Base-by-base conservation (phyloP, 23 red algal species). In the Gracilaria domingensis region DNA sequence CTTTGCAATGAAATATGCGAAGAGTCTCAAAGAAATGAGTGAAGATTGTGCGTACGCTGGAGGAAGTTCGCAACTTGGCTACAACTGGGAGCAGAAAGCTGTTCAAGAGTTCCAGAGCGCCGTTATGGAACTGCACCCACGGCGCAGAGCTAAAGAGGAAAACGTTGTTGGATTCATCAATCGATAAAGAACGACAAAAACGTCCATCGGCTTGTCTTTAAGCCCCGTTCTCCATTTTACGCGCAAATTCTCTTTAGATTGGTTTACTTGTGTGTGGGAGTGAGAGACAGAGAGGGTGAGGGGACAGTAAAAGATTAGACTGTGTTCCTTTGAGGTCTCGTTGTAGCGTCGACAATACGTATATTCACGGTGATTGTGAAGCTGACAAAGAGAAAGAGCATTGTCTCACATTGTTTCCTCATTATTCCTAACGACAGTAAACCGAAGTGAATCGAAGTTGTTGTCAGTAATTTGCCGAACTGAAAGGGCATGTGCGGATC, bases 281-380 rank as follows among this genome's bases (percentile, higher is more conserved):
- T n/a, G n/a, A n/a, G n/a, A n/a, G n/a, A n/a, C n/a, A n/a, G n/a
- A n/a, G n/a, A n/a, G n/a, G n/a, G n/a, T n/a, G n/a, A 7, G 28
- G 28, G 28, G 24, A 18, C 36, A 12, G 26, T 2, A 37, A 32
- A 37, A 69, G 17, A 18, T 37, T n/a, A n/a, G n/a, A 3, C 9
- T 24, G 12, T 69, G 23, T 17, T 36, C 64, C 18, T 1, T 55
- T 55, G 51, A 36, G 8, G 36, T 37, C 12, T 69, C 32, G 16
- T 4, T 32, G 60, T 2, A 65, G 25, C 26, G 26, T 32, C 60
- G 1, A 25, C 26, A 29, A n/a, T n/a, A n/a, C n/a, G n/a, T n/a
- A 20, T 37, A 36, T 69, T 69, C 64, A 69, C 64, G 64, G 64
- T 69, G 64, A 69, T 13, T 32, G 64, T 7, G 28, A 69, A 69